Percentiles rank a stretch among this genome's conserved stretches.
Evolutionary conservation across 805 yeast genomes (phyloP).

Genomic region (Candida schatavii): DNA sequence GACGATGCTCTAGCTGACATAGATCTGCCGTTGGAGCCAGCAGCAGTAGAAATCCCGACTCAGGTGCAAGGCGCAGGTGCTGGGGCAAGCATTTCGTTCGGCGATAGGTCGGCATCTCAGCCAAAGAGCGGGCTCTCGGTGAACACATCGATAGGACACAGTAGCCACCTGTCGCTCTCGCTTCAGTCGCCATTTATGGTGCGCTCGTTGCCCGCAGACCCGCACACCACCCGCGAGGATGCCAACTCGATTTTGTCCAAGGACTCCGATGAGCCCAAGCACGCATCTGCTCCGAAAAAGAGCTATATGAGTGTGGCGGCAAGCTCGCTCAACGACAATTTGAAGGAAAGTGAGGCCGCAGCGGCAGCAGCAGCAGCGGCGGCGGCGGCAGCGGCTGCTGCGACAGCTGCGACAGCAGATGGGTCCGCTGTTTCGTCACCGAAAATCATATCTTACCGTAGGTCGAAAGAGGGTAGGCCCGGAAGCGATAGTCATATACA

Average conservation of each 20-base stretch:
- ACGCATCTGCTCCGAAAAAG: conserved; percentile 22
- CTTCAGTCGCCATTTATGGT: conserved; percentile 34
- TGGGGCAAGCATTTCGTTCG: neutral
- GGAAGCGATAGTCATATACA: conserved; percentile 25
- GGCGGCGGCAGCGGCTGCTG: neutral
- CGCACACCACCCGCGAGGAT: conserved; percentile 50
- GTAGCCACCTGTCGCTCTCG: conserved; percentile 17
- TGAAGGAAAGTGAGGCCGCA: neutral
- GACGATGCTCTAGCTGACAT: neutral
- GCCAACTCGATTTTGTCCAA: conserved; percentile 38
- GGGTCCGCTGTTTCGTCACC: conserved; percentile 21
- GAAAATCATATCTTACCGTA: conserved; percentile 37
- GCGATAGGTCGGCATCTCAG: neutral
- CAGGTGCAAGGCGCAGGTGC: neutral
- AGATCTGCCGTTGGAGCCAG: neutral
- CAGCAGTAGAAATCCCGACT: neutral
- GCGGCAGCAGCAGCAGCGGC: conserved; percentile 1
- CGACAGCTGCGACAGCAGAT: neutral
- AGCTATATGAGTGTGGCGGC: conserved; percentile 10
- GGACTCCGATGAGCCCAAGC: conserved; percentile 17
- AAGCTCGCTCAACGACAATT: conserved; percentile 1
- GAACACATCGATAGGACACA: neutral
- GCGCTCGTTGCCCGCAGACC: conserved; percentile 49
- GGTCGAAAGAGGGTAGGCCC: conserved; percentile 24
- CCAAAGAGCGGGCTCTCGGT: neutral